phyloP scores from a whole-genome alignment of 345 rosid species.

The Camelina sativa region DNA sequence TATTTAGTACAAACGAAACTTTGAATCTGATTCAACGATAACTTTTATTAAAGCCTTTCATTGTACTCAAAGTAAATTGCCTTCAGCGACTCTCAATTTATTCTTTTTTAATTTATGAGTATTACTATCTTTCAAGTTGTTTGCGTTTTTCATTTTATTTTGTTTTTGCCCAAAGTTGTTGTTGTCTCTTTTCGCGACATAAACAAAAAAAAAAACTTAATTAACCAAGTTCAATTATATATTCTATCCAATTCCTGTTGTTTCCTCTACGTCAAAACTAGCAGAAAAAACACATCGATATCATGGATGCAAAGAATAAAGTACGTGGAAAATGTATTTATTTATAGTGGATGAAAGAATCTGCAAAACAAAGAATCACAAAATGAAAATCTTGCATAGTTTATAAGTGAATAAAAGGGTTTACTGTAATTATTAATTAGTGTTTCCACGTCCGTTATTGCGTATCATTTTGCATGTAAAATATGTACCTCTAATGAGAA shows the following conservation, averaged over 20 bases:
- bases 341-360: no score
- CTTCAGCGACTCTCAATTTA: background rate
- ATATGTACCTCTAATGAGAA: background rate
- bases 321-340: no score
- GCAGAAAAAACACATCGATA: background rate
- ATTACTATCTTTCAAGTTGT: background rate
- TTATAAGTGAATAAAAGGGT: no score
- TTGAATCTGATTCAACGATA: no score
- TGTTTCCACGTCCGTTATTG: background rate
- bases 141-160: conserved; percentile 1
- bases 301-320: background rate
- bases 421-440: background rate
- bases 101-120: no score
- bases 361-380: background rate
- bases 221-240: background rate
- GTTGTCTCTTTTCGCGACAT: background rate
- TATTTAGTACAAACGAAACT: no score
- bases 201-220: background rate
- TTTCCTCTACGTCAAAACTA: background rate
- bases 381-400: no score
- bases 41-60: background rate
- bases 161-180: background rate
- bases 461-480: background rate
- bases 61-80: conserved; percentile 6
- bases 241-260: background rate